Conservation (phyloP, 75 land plant genomes). For the Adiantum capillusveneris region DNA sequence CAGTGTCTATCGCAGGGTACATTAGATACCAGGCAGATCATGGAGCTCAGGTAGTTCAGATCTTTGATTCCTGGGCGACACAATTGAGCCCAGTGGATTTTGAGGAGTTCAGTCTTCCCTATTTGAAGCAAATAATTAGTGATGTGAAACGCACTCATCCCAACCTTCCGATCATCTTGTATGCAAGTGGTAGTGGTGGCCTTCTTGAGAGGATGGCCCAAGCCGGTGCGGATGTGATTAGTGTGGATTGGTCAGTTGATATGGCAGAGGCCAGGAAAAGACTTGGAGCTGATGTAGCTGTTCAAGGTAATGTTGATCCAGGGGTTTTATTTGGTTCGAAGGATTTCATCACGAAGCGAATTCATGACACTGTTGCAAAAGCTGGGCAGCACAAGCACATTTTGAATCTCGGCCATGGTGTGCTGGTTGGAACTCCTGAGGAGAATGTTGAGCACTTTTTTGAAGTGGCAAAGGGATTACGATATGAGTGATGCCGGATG, state of each 20-base stretch:
- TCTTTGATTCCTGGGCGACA: conserved; percentile 99
- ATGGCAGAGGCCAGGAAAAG: conserved; percentile 93
- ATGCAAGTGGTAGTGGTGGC: conserved; percentile 97
- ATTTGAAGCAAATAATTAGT: conserved; percentile 82
- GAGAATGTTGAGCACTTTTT: conserved; percentile 98
- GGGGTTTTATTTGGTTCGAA: conserved; percentile 90
- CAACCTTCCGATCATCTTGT: conserved; percentile 77
- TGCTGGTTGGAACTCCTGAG: conserved; percentile 91
- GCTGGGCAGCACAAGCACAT: conserved; percentile 88
- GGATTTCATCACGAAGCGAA: conserved; percentile 69
- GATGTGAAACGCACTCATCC: conserved; percentile 86
- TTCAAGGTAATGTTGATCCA: conserved; percentile 96
- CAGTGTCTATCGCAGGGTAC: conserved; percentile 75
- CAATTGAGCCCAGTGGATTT: conserved; percentile 90
- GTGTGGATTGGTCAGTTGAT: conserved; percentile 97
- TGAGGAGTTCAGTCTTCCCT: conserved; percentile 89
- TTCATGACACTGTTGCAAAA: conserved; percentile 82
- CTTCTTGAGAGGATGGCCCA: conserved; percentile 79
- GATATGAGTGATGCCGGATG: conserved; percentile 40
- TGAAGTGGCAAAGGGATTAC: conserved; percentile 69
- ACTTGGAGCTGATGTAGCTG: conserved; percentile 68
- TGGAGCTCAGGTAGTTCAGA: conserved; percentile 97
- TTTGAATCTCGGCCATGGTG: conserved; percentile 96
- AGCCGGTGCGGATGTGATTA: conserved; percentile 91
- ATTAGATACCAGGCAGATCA: conserved; percentile 89